These are phyloP conservation scores for Phytophthora sojae DNA, from an alignment of 352 stramenopile genomes.

Conservation along the genomic window DNA sequence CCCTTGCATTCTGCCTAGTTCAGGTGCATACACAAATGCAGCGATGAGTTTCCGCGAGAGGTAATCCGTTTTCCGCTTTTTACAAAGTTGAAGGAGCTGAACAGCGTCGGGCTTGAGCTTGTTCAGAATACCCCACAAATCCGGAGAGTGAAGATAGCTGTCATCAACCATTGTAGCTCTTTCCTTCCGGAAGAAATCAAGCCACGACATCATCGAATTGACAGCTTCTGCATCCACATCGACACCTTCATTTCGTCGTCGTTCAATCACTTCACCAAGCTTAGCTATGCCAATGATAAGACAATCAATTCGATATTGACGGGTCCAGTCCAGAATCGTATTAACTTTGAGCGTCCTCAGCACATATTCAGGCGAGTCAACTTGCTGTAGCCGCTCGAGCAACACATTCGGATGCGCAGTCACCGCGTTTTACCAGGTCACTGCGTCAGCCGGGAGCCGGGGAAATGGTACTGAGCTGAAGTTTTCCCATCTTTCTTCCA, in stretches of 20 bases:
- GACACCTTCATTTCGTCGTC: background rate
- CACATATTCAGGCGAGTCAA: conserved; percentile 5
- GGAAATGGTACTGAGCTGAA: no score
- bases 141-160: background rate
- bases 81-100: no score
- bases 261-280: background rate
- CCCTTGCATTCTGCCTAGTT: no score
- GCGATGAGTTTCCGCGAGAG: no score
- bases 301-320: background rate
- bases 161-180: background rate
- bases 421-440: background rate
- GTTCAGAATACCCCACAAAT: conserved; percentile 1
- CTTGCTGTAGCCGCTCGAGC: background rate
- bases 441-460: no score
- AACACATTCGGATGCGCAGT: background rate
- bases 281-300: background rate
- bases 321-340: background rate
- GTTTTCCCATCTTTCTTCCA: no score
- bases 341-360: background rate
- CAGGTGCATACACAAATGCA: no score
- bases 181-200: background rate
- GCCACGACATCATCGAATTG: background rate
- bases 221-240: background rate
- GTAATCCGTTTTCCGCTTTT: no score
- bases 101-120: no score